Evolutionary conservation across 169 alveolate genomes (phyloP).

Genomic region (Cryptosporidium sp.): DNA sequence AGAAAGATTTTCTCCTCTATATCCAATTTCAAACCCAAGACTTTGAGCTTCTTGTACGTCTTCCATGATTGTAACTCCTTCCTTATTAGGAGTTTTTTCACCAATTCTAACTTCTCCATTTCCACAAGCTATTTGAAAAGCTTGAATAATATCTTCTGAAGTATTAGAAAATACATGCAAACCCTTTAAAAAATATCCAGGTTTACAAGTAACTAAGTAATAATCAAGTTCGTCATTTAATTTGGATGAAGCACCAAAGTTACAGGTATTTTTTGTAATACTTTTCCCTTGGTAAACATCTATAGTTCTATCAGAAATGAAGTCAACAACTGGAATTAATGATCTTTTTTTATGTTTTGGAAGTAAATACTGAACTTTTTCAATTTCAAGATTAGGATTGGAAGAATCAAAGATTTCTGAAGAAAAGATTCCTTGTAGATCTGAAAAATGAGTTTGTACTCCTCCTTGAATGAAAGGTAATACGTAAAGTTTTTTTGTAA

Average conservation of each 20-base stretch:
- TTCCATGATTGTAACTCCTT: constrained; percentile 29
- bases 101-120: constrained; percentile 66
- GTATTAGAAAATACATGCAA: constrained; percentile 9
- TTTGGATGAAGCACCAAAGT: constrained; percentile 11
- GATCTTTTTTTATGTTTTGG: constrained; percentile 54
- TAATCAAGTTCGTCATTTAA: constrained; percentile 35
- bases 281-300: constrained; percentile 69
- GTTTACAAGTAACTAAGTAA: constrained; percentile 45
- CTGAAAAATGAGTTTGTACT: constrained; percentile 57
- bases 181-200: constrained; percentile 66
- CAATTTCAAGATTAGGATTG: background rate
- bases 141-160: constrained; percentile 47
- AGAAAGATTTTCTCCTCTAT: constrained; percentile 29
- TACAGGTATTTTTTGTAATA: constrained; percentile 13
- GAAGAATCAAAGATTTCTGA: background rate
- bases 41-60: constrained; percentile 40
- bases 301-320: constrained; percentile 30
- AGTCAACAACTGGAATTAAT: constrained; percentile 24
- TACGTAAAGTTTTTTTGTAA: constrained; percentile 14
- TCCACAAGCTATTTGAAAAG: constrained; percentile 54
- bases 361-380: constrained; percentile 33
- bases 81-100: constrained; percentile 24
- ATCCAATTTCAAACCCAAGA: constrained; percentile 46
- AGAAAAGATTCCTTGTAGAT: constrained; percentile 43
- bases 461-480: constrained; percentile 57